Evolutionary conservation across 2,329 filamentous ascomycete genomes (phyloP).

Genomic region (Elsinoe fawcettii): DNA sequence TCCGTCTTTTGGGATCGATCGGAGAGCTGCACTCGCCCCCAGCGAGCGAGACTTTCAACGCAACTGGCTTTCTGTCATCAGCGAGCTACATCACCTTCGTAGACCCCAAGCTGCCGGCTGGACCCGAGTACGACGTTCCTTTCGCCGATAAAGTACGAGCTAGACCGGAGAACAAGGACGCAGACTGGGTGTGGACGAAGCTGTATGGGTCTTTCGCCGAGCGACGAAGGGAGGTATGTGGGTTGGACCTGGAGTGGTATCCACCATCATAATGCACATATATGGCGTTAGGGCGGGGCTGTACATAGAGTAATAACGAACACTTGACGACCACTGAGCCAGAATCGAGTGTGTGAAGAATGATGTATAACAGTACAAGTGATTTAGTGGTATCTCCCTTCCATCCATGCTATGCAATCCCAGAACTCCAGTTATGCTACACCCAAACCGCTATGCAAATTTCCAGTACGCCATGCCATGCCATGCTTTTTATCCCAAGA

Average conservation of each 20-base stretch:
- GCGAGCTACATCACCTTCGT: slow-evolving; percentile 41
- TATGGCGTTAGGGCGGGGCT: background rate
- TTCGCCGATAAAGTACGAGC: slow-evolving; percentile 35
- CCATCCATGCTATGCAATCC: background rate
- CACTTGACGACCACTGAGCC: background rate
- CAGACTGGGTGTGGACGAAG: slow-evolving; percentile 42
- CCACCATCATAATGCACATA: background rate
- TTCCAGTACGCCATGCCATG: background rate
- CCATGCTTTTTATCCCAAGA: background rate
- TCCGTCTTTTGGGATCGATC: slow-evolving; percentile 26
- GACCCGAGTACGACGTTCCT: slow-evolving; percentile 45
- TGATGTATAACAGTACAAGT: background rate
- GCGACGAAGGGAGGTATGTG: slow-evolving; percentile 45
- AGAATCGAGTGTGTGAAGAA: background rate
- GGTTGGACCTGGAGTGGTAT: slow-evolving; percentile 43
- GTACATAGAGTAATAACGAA: background rate
- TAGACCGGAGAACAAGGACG: slow-evolving; percentile 39
- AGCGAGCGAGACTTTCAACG: slow-evolving; percentile 33
- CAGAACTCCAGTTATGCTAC: background rate
- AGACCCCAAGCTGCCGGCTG: slow-evolving; percentile 39
- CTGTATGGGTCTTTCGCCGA: slow-evolving; percentile 44
- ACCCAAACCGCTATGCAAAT: background rate
- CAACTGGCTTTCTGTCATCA: slow-evolving; percentile 35
- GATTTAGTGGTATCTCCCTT: background rate
- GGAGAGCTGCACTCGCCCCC: slow-evolving; percentile 25